Evolutionary conservation across 164 flowering plant species (phyloP).

Genomic region (Nelumbo lutea): DNA sequence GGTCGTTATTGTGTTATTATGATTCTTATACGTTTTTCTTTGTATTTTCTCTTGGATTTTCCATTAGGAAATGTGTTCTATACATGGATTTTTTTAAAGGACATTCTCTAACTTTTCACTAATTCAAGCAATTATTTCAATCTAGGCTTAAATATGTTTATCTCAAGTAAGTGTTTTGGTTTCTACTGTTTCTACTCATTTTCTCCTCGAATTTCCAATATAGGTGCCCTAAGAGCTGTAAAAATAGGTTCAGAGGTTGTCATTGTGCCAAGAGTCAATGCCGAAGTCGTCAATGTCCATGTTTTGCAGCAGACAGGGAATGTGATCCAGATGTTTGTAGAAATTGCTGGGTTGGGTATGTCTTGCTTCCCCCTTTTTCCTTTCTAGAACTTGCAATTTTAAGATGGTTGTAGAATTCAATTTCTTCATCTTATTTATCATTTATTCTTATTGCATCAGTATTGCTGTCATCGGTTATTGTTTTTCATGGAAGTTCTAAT

Average conservation of each 20-base stretch:
- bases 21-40: no score
- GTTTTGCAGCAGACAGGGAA: conserved; percentile 98
- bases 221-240: conserved; percentile 95
- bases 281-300: conserved; percentile 98
- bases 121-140: background rate
- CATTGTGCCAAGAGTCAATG: conserved; percentile 99
- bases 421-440: background rate
- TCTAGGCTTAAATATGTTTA: background rate
- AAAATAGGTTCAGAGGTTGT: conserved; percentile 95
- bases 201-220: background rate
- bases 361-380: background rate
- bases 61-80: no score
- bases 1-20: no score
- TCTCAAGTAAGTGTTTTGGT: background rate
- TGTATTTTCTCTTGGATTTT: no score
- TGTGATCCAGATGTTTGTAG: conserved; percentile 99
- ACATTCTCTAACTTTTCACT: background rate
- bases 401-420: background rate
- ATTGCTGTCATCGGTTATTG: background rate
- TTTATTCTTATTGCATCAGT: background rate
- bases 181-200: background rate
- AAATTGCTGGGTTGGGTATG: conserved; percentile 97
- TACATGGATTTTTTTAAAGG: background rate
- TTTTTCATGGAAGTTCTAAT: no score
- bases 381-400: background rate